phyloP scores from a whole-genome alignment of 768 basidiomycete species.

The Rhodotorula toruloides region DNA sequence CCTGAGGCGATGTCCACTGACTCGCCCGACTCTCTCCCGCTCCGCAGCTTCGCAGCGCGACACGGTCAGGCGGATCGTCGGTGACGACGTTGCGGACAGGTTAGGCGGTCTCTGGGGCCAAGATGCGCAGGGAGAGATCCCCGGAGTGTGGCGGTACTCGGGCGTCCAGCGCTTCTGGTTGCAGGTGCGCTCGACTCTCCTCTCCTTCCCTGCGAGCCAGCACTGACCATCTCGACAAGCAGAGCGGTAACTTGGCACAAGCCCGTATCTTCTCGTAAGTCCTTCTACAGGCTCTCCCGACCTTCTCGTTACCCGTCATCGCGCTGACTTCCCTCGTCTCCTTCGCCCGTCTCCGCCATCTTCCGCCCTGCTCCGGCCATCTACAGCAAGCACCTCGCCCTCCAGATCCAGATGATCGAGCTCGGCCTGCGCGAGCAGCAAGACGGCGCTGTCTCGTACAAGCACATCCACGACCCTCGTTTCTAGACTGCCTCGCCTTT shows the following conservation, averaged over 20 bases:
- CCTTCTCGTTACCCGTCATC: neutral
- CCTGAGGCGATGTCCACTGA: neutral
- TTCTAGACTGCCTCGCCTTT: conserved; percentile 10
- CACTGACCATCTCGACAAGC: no score
- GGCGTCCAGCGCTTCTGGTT: conserved; percentile 32
- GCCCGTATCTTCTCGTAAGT: conserved; percentile 34
- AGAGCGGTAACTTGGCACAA: conserved; percentile 42
- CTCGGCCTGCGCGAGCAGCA: conserved; percentile 36
- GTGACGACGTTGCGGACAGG: conserved; percentile 43
- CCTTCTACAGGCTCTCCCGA: neutral
- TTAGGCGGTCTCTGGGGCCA: conserved; percentile 45
- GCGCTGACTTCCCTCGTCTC: neutral
- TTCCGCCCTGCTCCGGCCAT: neutral
- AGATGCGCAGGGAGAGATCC: conserved; percentile 47
- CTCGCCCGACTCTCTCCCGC: conserved; percentile 5
- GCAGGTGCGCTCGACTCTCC: no score
- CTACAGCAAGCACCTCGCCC: conserved; percentile 21
- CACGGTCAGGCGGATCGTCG: conserved; percentile 44
- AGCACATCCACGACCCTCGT: conserved; percentile 36
- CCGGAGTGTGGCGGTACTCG: conserved; percentile 7
- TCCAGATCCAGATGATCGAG: conserved; percentile 39
- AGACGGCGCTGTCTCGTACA: conserved; percentile 35
- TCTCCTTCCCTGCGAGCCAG: no score
- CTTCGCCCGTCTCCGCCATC: neutral
- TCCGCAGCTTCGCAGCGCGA: conserved; percentile 39